Percentiles rank a stretch among this genome's conserved stretches.
These are phyloP conservation scores for Skeletonema tropicum DNA, from an alignment of 108 stramenopile species.

Conservation along the genomic window DNA sequence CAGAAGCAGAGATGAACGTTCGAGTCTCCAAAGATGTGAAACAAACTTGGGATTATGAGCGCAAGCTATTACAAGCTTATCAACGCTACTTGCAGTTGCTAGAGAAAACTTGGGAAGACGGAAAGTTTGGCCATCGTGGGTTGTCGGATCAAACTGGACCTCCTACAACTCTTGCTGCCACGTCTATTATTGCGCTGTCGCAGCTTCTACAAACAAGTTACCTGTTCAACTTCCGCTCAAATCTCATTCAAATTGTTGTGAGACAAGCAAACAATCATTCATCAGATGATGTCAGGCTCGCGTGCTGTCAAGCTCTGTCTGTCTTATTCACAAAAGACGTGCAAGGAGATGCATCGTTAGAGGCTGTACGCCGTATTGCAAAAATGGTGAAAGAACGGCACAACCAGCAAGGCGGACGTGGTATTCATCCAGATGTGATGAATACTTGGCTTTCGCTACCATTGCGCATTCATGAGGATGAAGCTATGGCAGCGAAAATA, in stretches of 20 bases:
- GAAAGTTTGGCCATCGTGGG: constrained; percentile 19
- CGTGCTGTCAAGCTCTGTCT: constrained; percentile 69
- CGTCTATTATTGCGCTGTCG: constrained; percentile 71
- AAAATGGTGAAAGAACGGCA: constrained; percentile 73
- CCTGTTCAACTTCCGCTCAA: constrained; percentile 90
- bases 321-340: constrained; percentile 73
- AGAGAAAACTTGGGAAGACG: constrained; percentile 70
- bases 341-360: constrained; percentile 81
- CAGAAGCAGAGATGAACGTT: constrained; percentile 73
- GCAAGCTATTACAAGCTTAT: constrained; percentile 74
- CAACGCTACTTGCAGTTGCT: constrained; percentile 81
- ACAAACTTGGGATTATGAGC: constrained; percentile 72
- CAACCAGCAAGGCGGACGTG: constrained; percentile 19
- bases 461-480: constrained; percentile 82
- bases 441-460: constrained; percentile 72
- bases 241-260: constrained; percentile 71
- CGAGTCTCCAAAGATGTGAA: constrained; percentile 90
- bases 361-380: constrained; percentile 72
- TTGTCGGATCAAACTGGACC: constrained; percentile 15
- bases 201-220: constrained; percentile 73
- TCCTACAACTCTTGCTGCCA: constrained; percentile 69
- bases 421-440: constrained; percentile 68
- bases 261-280: constrained; percentile 63
- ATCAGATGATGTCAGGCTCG: constrained; percentile 64
- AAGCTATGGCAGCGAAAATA: constrained; percentile 82